These are phyloP conservation scores for Prunus kanzakura DNA, from an alignment of 306 rosid species.

Conservation along the genomic window DNA sequence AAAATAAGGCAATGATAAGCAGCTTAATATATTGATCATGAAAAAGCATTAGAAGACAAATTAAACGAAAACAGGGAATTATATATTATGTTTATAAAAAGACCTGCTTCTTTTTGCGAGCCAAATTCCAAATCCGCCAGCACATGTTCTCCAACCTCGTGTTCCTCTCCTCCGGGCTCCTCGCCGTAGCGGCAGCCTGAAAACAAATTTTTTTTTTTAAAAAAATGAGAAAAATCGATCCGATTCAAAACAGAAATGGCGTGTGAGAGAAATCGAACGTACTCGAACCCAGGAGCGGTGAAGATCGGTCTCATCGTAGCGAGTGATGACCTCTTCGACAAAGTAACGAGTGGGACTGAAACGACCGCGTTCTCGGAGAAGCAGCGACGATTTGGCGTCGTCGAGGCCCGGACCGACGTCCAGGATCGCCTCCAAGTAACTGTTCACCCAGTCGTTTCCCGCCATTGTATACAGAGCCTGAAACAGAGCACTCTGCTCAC, in stretches of 20 bases:
- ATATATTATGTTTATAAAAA: background rate
- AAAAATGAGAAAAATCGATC: background rate
- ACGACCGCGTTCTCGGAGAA: conserved; percentile 53
- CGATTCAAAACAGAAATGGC: background rate
- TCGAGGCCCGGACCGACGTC: conserved; percentile 56
- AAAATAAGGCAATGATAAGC: background rate
- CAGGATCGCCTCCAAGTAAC: conserved; percentile 60
- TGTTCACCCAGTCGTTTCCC: conserved; percentile 63
- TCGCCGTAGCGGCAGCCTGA: conserved; percentile 60
- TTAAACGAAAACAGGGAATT: background rate
- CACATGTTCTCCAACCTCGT: conserved; percentile 67
- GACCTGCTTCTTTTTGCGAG: conserved; percentile 67
- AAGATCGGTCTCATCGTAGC: conserved; percentile 65
- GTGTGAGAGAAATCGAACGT: conserved; percentile 10
- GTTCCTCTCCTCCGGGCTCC: conserved; percentile 61
- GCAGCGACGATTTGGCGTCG: conserved; percentile 46
- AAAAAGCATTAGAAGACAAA: background rate
- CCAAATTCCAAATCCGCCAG: conserved; percentile 71
- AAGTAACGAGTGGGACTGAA: conserved; percentile 64
- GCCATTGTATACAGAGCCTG: conserved; percentile 33
- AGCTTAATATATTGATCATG: background rate
- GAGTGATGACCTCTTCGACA: conserved; percentile 63
- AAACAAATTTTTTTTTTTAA: background rate
- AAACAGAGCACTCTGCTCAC: conserved; percentile 6
- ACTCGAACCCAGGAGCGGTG: conserved; percentile 61